Evolutionary conservation across 352 stramenopile genomes (phyloP).

Genomic region (Globisporangium parvum): DNA sequence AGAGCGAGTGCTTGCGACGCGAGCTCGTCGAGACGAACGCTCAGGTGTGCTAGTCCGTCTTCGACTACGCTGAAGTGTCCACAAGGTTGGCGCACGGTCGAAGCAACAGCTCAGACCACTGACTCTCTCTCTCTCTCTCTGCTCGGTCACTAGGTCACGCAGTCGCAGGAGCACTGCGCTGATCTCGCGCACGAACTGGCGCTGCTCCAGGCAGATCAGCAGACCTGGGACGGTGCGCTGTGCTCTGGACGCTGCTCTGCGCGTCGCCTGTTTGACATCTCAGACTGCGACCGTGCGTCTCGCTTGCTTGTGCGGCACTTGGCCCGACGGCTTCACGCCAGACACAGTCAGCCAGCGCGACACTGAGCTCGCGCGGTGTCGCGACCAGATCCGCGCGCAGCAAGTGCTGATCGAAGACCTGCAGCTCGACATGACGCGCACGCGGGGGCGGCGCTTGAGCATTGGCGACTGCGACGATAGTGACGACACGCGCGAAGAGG

Average conservation of each 20-base stretch:
- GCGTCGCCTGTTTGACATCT: too few relatives aligned
- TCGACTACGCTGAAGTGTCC: neutral
- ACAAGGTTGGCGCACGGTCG: too few relatives aligned
- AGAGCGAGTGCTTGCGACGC: slow-evolving; percentile 30
- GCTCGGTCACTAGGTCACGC: too few relatives aligned
- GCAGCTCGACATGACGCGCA: slow-evolving; percentile 29
- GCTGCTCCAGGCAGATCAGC: too few relatives aligned
- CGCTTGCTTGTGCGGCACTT: neutral
- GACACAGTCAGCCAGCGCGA: slow-evolving; percentile 35
- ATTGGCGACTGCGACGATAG: slow-evolving; percentile 7
- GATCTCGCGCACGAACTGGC: too few relatives aligned
- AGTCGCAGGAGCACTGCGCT: too few relatives aligned
- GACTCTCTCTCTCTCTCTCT: too few relatives aligned
- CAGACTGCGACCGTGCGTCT: too few relatives aligned
- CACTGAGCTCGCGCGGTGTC: slow-evolving; percentile 29
- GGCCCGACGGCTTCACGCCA: slow-evolving; percentile 3
- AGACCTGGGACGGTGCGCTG: too few relatives aligned
- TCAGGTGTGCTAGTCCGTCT: slow-evolving; percentile 19
- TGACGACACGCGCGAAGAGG: slow-evolving; percentile 31
- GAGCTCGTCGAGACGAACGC: slow-evolving; percentile 29
- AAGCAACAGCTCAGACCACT: too few relatives aligned
- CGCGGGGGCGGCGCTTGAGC: neutral
- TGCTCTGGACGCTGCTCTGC: too few relatives aligned
- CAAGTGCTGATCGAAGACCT: slow-evolving; percentile 56
- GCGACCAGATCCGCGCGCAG: slow-evolving; percentile 53